A percentile compares a stretch with the other conserved stretches of the same genome.
Evolutionary conservation across 2,329 filamentous ascomycete species (phyloP).

Genomic region (Plenodomus tracheiphilus): DNA sequence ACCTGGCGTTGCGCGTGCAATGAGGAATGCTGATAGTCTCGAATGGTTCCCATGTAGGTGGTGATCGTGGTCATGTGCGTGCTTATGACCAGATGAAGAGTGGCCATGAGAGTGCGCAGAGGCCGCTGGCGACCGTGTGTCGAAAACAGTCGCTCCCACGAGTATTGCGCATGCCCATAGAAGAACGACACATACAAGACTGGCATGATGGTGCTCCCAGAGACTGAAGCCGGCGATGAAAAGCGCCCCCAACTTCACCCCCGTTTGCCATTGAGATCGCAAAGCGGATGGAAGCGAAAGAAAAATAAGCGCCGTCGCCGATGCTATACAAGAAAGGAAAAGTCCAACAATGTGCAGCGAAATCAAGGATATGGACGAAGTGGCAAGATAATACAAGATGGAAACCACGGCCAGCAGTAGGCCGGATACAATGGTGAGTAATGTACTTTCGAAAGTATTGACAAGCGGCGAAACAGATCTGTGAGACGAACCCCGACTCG

Average conservation of each 20-base stretch:
- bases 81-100: conserved; percentile 36
- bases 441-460: conserved; percentile 45
- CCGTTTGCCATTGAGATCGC: conserved; percentile 42
- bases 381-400: conserved; percentile 38
- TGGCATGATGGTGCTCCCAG: conserved; percentile 24
- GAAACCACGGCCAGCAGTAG: conserved; percentile 42
- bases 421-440: conserved; percentile 49
- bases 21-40: conserved; percentile 69
- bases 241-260: conserved; percentile 35
- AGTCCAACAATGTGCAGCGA: conserved; percentile 39
- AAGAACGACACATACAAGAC: conserved; percentile 17
- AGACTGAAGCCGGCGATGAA: conserved; percentile 25
- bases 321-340: conserved; percentile 47
- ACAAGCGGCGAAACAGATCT: conserved; percentile 42
- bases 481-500: conserved; percentile 31
- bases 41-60: conserved; percentile 60
- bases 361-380: conserved; percentile 38
- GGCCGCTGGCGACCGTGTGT: conserved; percentile 36
- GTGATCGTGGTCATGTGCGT: conserved; percentile 34
- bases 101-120: conserved; percentile 37
- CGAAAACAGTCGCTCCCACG: conserved; percentile 46
- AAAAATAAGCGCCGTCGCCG: conserved; percentile 48
- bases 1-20: conserved; percentile 70
- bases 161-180: conserved; percentile 34
- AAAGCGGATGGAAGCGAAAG: conserved; percentile 49